These are phyloP conservation scores for Serendipita sp. DNA, from an alignment of 768 basidiomycete species.

Conservation along the genomic window DNA sequence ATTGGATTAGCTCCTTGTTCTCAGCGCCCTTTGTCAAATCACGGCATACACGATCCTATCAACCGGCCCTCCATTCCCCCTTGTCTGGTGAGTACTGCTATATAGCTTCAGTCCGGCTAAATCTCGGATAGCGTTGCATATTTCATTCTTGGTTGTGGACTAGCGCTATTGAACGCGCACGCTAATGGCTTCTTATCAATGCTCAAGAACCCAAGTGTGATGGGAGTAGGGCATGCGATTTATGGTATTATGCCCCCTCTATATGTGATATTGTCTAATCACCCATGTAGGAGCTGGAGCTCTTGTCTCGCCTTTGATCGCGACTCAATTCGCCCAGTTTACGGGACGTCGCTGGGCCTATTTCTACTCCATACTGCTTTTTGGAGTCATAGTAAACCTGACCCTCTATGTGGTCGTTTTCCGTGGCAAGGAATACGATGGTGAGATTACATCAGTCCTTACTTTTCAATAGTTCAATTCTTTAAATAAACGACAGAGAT, in stretches of 20 bases:
- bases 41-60: not conserved
- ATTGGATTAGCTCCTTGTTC: not conserved
- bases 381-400: not conserved
- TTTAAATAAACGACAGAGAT: not conserved
- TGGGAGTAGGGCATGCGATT: not conserved
- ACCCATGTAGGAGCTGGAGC: not conserved
- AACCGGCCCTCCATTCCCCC: not conserved
- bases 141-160: not conserved
- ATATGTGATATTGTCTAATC: not conserved
- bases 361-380: not conserved
- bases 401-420: not conserved
- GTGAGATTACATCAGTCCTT: not conserved
- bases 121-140: not conserved
- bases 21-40: not conserved
- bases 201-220: not conserved
- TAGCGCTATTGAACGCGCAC: not conserved
- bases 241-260: not conserved
- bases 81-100: not conserved
- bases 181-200: conserved; percentile 1
- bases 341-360: not conserved
- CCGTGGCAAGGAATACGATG: not conserved
- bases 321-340: conserved; percentile 2
- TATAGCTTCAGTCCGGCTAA: not conserved
- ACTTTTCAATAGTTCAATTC: not conserved
- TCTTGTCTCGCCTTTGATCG: not conserved